Conservation (phyloP, 2,329 filamentous ascomycete genomes). For the Chalaropsis thielavioides region DNA sequence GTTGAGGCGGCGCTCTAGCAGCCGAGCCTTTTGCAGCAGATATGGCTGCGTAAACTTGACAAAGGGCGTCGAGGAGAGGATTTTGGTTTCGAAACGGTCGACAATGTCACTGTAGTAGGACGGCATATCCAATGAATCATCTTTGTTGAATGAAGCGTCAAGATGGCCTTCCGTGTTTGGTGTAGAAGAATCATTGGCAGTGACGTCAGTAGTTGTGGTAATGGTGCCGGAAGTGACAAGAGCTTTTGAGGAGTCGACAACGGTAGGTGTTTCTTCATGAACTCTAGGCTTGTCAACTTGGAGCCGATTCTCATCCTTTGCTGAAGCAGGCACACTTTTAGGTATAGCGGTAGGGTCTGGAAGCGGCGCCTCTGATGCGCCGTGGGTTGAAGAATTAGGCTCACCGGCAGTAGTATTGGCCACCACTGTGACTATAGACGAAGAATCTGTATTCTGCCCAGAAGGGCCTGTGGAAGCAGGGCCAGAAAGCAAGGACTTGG, state of each 20-base stretch:
- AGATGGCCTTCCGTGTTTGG: neutral
- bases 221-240: neutral
- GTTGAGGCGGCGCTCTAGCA: conserved; percentile 71
- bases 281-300: neutral
- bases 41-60: conserved; percentile 93
- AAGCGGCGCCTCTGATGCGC: neutral
- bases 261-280: neutral
- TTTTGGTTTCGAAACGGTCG: conserved; percentile 79
- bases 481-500: neutral
- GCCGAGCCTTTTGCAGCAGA: conserved; percentile 77
- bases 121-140: conserved; percentile 56
- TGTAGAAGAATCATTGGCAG: neutral
- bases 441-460: neutral
- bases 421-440: neutral
- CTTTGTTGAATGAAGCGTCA: conserved; percentile 28
- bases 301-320: neutral
- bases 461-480: neutral
- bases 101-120: conserved; percentile 95
- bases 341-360: neutral
- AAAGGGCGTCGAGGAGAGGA: conserved; percentile 88
- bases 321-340: neutral
- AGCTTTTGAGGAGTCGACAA: neutral
- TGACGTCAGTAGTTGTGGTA: neutral
- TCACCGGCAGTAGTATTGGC: neutral
- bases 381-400: neutral